Evolutionary conservation across 176 grass and related monocot species (phyloP), one percentile per base, ranked within the genome.

Genomic region (Triticum aestivum): DNA sequence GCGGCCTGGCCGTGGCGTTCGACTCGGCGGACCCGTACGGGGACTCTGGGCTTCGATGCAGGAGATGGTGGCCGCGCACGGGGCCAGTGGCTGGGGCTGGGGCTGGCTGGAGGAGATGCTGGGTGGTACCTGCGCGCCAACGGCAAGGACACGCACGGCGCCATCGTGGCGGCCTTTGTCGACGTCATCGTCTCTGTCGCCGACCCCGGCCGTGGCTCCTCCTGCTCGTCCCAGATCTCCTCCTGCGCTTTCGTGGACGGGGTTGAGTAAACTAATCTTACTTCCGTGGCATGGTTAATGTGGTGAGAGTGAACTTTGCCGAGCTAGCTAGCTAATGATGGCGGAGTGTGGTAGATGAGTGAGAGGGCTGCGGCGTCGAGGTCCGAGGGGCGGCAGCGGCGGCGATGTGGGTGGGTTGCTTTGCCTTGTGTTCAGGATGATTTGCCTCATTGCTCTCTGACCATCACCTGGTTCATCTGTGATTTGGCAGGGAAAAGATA

Each of bases 71-170:
- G 68, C 45, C 51, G 90, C 86, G 47, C 74, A 92, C 65, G 94
- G 94, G n/a, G 67, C 47, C 3, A 13, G 86, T 17, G 86, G 88
- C 18, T 59, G 54, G 45, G 84, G 87, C 85, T 94, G 87, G 86
- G 80, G 79, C 14, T 97, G 90, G 89, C 85, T 97, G 5, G 92
- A 97, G 85, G 71, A 94, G 82, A 97, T 97, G 94, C 86, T 97
- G 35, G 86, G 35, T 94, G 92, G 94, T 97, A 92, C 81, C 81
- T 97, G 11, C 90, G 82, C 2, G 80, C 89, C 58, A 97, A 97
- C 65, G 88, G 87, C 62, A 61, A 61, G 47, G 82, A 84, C 54
- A 89, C 88, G 66, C 94, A 94, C 85, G 84, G 71, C 23, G 73
- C 87, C 70, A 94, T 97, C 68, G 69, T 97, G 13, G 86, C 79